Evolutionary conservation across 2,329 filamentous ascomycete species (phyloP).

Genomic region (Rachicladosporium sp.): DNA sequence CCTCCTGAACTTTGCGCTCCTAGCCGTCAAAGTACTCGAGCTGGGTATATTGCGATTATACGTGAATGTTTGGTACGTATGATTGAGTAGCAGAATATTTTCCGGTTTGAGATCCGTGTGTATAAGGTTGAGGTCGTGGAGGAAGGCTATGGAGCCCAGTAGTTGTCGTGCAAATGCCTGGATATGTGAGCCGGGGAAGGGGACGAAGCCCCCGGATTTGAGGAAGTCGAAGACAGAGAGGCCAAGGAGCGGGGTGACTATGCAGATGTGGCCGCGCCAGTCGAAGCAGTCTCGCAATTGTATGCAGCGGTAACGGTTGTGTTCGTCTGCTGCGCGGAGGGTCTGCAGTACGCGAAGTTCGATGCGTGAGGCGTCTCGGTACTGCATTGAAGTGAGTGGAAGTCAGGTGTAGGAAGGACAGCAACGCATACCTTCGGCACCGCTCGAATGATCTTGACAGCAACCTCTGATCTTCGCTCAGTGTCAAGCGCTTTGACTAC

Average conservation of each 20-base stretch:
- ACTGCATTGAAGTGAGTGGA: slow-evolving; percentile 28
- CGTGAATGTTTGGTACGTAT: slow-evolving; percentile 54
- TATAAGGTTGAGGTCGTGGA: slow-evolving; percentile 94
- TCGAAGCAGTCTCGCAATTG: slow-evolving; percentile 95
- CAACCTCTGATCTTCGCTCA: slow-evolving; percentile 61
- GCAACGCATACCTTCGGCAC: slow-evolving; percentile 57
- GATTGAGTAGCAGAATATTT: slow-evolving; percentile 55
- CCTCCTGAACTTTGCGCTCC: slow-evolving; percentile 48
- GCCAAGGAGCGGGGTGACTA: slow-evolving; percentile 63
- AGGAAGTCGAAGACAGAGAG: slow-evolving; percentile 98
- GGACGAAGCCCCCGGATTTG: slow-evolving; percentile 88
- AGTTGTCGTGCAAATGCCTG: slow-evolving; percentile 92
- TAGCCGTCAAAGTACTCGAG: slow-evolving; percentile 45
- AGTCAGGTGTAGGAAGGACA: not conserved
- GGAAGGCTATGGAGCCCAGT: slow-evolving; percentile 97
- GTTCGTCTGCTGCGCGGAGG: slow-evolving; percentile 76
- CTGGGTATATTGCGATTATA: slow-evolving; percentile 57
- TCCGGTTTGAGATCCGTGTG: slow-evolving; percentile 69
- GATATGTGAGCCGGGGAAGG: slow-evolving; percentile 96
- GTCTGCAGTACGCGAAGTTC: slow-evolving; percentile 88
- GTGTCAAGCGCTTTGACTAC: slow-evolving; percentile 90
- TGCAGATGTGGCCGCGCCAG: slow-evolving; percentile 92
- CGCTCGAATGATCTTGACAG: slow-evolving; percentile 95
- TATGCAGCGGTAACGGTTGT: slow-evolving; percentile 92
- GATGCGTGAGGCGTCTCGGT: slow-evolving; percentile 88